phyloP scores from a whole-genome alignment of 2,329 filamentous ascomycete genomes.

The Calonectria fujianensis region DNA sequence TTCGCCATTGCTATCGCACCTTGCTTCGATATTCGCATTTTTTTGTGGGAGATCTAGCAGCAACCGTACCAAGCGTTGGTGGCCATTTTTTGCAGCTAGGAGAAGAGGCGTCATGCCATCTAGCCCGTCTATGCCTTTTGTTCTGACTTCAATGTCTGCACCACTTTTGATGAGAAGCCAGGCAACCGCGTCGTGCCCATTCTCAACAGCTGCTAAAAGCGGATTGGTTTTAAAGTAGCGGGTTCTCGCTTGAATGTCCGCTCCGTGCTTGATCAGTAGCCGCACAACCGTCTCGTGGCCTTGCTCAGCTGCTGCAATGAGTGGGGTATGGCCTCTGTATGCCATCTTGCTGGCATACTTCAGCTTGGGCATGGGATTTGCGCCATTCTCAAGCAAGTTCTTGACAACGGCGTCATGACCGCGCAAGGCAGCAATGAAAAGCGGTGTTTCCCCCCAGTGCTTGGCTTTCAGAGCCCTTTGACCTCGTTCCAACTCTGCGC shows the following conservation, averaged over 20 bases:
- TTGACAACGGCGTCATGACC: not conserved
- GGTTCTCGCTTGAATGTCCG: not conserved
- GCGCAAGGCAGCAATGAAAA: not conserved
- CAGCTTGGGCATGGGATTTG: not conserved
- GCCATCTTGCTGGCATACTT: not conserved
- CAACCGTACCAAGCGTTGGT: not conserved
- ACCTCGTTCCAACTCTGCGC: not conserved
- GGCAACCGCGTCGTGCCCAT: not conserved
- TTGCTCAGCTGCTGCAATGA: not conserved
- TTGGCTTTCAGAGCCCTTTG: not conserved
- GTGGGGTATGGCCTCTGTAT: not conserved
- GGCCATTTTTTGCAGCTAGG: not conserved
- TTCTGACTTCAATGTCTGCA: not conserved
- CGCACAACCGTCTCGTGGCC: not conserved
- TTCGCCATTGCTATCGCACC: not conserved
- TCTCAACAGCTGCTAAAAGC: not conserved
- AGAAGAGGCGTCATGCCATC: not conserved
- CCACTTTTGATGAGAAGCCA: not conserved
- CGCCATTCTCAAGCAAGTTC: not conserved
- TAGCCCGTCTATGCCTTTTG: not conserved
- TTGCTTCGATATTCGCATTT: not conserved
- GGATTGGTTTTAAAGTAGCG: not conserved
- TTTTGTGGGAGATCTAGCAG: not conserved
- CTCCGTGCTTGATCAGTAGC: not conserved
- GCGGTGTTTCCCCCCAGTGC: not conserved